A percentile compares a stretch with the other conserved stretches of the same genome.
These are phyloP conservation scores for Leccinum pellstonianum DNA, from an alignment of 768 basidiomycete species.

Conservation along the genomic window DNA sequence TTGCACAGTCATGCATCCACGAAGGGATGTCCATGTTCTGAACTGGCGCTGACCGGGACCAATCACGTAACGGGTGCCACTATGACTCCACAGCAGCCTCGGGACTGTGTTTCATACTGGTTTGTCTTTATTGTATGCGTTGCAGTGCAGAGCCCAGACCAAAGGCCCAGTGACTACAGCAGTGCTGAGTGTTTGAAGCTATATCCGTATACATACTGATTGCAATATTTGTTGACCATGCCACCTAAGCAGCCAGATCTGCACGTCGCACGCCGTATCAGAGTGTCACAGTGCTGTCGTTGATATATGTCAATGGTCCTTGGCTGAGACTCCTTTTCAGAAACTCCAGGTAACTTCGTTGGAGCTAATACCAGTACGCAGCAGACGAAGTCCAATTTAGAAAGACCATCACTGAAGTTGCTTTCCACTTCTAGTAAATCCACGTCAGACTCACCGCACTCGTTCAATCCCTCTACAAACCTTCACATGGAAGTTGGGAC, in stretches of 20 bases:
- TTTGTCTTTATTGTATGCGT: neutral
- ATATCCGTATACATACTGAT: neutral
- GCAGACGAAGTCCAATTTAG: neutral
- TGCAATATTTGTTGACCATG: neutral
- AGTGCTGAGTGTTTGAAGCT: neutral
- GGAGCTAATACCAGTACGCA: neutral
- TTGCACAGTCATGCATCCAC: neutral
- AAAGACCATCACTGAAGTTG: neutral
- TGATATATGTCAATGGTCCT: neutral
- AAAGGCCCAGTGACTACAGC: neutral
- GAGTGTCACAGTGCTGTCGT: neutral
- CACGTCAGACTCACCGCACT: neutral
- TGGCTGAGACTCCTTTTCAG: neutral
- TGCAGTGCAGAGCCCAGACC: neutral
- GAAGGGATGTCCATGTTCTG: neutral
- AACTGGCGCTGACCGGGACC: neutral
- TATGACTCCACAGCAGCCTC: neutral
- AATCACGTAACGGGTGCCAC: neutral
- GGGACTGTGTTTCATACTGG: neutral
- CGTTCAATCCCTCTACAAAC: neutral
- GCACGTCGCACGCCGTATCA: neutral
- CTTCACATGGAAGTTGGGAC: constrained; percentile 1
- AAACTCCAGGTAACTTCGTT: neutral
- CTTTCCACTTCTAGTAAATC: neutral
- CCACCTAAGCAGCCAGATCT: neutral